Conservation (phyloP, 1,284 basidiomycete genomes). For the Cutaneotrichosporon cyanovorans region DNA sequence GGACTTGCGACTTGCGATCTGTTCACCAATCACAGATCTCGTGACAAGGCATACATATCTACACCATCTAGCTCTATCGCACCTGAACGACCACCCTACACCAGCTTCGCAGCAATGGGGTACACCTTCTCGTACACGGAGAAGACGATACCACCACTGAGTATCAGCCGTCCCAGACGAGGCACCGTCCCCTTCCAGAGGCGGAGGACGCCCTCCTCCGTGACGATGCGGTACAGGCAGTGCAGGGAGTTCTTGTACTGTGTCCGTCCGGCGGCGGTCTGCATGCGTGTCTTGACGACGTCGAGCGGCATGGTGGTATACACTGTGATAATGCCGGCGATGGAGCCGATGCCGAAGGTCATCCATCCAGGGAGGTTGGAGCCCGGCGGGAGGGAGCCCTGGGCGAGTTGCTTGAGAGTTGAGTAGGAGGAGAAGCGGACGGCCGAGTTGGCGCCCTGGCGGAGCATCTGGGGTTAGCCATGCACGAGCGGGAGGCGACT, state of each 20-base stretch:
- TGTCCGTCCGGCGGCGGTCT: constrained; percentile 70
- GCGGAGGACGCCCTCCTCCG: constrained; percentile 73
- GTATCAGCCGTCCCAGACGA: constrained; percentile 67
- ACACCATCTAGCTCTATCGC: neutral
- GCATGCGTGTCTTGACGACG: constrained; percentile 97
- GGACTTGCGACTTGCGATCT: no score
- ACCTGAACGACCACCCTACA: no score
- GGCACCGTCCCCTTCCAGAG: constrained; percentile 98
- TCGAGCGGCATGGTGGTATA: constrained; percentile 84
- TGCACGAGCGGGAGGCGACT: no score
- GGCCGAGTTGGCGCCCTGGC: constrained; percentile 94
- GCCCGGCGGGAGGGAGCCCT: constrained; percentile 72
- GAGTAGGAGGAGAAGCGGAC: constrained; percentile 95
- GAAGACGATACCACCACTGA: constrained; percentile 92
- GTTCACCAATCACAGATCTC: no score
- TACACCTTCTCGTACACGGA: constrained; percentile 69
- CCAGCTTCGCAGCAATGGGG: constrained; percentile 26
- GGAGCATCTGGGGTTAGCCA: constrained; percentile 64
- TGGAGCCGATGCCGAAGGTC: constrained; percentile 88
- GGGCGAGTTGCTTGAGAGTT: constrained; percentile 84
- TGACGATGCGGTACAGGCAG: constrained; percentile 84
- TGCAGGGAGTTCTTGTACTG: constrained; percentile 90
- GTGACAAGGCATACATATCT: no score
- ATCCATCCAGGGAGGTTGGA: constrained; percentile 76
- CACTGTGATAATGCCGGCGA: constrained; percentile 90